A percentile compares a stretch with the other conserved stretches of the same genome.
These are phyloP conservation scores for Trifolium fragiferum DNA, from an alignment of 306 rosid species.

Conservation along the genomic window DNA sequence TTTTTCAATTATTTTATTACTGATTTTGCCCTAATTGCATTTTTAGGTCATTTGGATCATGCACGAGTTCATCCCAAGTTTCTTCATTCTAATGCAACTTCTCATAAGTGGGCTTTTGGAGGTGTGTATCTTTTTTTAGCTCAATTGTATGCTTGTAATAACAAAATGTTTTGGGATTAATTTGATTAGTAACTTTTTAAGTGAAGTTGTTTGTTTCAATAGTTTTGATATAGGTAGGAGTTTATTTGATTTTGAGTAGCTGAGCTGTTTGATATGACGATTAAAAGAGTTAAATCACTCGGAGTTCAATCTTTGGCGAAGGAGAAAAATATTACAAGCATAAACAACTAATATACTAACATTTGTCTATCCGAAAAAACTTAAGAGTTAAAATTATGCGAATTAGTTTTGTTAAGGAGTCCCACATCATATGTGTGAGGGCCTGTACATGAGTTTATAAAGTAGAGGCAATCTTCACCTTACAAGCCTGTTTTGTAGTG, in stretches of 20 bases:
- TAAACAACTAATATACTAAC: too few relatives aligned
- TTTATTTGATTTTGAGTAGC: neutral
- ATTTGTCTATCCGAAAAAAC: too few relatives aligned
- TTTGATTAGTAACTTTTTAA: neutral
- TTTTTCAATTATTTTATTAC: neutral
- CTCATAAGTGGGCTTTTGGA: constrained; percentile 99
- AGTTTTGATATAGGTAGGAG: neutral
- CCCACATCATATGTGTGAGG: too few relatives aligned
- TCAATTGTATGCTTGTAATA: constrained; percentile 20
- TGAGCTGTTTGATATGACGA: neutral
- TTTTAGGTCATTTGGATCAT: constrained; percentile 76
- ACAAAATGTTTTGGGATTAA: neutral
- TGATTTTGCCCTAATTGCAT: constrained; percentile 39
- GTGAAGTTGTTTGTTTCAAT: neutral
- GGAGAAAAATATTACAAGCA: too few relatives aligned
- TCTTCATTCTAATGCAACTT: constrained; percentile 97
- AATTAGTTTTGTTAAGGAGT: too few relatives aligned
- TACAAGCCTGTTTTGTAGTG: too few relatives aligned
- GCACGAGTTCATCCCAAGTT: constrained; percentile 97
- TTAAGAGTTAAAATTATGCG: neutral
- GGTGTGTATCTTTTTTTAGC: constrained; percentile 51
- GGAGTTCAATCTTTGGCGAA: too few relatives aligned
- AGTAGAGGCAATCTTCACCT: too few relatives aligned
- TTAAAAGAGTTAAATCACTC: too few relatives aligned
- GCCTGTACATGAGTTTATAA: too few relatives aligned